phyloP scores from a whole-genome alignment of 768 basidiomycete species.

The Paxillus involutus region DNA sequence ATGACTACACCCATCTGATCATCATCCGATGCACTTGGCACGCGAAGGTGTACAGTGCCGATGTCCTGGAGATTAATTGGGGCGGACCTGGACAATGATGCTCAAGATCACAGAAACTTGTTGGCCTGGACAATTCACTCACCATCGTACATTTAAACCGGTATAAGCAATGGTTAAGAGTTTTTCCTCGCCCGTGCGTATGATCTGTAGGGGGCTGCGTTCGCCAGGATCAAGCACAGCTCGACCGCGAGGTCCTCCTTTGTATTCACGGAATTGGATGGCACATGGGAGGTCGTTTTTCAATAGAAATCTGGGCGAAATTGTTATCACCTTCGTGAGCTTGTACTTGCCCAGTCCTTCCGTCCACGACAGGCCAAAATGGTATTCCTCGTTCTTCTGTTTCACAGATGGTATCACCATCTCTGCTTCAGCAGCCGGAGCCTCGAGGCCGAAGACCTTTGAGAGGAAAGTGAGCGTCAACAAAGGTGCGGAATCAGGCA shows the following conservation, averaged over 20 bases:
- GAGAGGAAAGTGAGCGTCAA: slow-evolving; percentile 9
- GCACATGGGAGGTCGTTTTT: slow-evolving; percentile 73
- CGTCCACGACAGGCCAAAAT: slow-evolving; percentile 86
- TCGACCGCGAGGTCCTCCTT: slow-evolving; percentile 61
- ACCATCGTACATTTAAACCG: slow-evolving; percentile 86
- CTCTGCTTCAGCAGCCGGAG: slow-evolving; percentile 87
- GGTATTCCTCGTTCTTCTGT: slow-evolving; percentile 66
- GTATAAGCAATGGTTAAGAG: slow-evolving; percentile 84
- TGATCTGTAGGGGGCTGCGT: slow-evolving; percentile 62
- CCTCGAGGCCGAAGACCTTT: slow-evolving; percentile 86
- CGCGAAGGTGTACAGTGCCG: slow-evolving; percentile 75
- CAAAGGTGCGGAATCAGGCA: not conserved
- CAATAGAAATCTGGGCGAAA: slow-evolving; percentile 88
- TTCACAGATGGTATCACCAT: slow-evolving; percentile 66
- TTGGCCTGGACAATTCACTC: slow-evolving; percentile 15
- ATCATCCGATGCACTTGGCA: slow-evolving; percentile 43
- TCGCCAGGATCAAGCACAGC: slow-evolving; percentile 67
- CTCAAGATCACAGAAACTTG: not conserved
- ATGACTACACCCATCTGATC: slow-evolving; percentile 56
- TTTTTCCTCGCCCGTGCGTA: slow-evolving; percentile 67
- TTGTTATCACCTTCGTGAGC: slow-evolving; percentile 87
- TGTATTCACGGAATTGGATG: slow-evolving; percentile 85
- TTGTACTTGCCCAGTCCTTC: slow-evolving; percentile 98
- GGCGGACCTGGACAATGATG: slow-evolving; percentile 64
- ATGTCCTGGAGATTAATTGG: slow-evolving; percentile 93